These are phyloP conservation scores for Zygoascus flipseniorum DNA, from an alignment of 805 yeast species.

Conservation along the genomic window DNA sequence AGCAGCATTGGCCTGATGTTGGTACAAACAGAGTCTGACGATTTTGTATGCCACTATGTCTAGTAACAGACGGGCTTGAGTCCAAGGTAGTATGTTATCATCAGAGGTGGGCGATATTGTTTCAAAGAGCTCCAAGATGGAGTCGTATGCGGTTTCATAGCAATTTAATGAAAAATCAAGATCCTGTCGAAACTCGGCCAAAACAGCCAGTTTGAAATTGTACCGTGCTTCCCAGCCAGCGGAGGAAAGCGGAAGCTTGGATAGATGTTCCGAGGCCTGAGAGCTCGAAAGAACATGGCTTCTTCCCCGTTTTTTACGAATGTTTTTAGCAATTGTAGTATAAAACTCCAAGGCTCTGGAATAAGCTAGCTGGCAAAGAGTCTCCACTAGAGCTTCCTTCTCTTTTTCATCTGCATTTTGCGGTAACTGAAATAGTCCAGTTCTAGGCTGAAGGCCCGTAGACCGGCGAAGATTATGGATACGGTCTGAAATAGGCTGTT, in stretches of 20 bases:
- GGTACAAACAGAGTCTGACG: slow-evolving; percentile 48
- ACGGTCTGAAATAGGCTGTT: slow-evolving; percentile 20
- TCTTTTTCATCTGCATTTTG: slow-evolving; percentile 34
- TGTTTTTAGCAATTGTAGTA: slow-evolving; percentile 31
- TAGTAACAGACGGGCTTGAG: slow-evolving; percentile 39
- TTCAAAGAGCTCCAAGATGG: slow-evolving; percentile 35
- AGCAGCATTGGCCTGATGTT: slow-evolving; percentile 51
- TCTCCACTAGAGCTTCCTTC: slow-evolving; percentile 31
- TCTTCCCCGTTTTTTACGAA: slow-evolving; percentile 33
- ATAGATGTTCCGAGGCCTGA: neutral
- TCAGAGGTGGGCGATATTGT: slow-evolving; percentile 11
- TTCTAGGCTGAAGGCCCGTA: slow-evolving; percentile 37
- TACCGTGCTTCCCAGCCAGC: slow-evolving; percentile 44
- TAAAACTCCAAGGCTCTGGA: slow-evolving; percentile 40
- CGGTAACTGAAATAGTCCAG: slow-evolving; percentile 38
- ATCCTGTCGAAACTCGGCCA: slow-evolving; percentile 42
- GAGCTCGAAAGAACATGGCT: slow-evolving; percentile 10
- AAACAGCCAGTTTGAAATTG: slow-evolving; percentile 41
- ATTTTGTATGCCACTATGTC: slow-evolving; percentile 60
- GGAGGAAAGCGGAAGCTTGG: slow-evolving; percentile 19
- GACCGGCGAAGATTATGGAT: slow-evolving; percentile 32
- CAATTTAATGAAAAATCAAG: slow-evolving; percentile 42
- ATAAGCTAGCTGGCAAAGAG: slow-evolving; percentile 32
- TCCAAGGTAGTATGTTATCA: slow-evolving; percentile 30
- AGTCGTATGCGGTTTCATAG: slow-evolving; percentile 47